These are phyloP conservation scores for Carallia brachiata DNA, from an alignment of 345 rosid genomes.

Conservation along the genomic window DNA sequence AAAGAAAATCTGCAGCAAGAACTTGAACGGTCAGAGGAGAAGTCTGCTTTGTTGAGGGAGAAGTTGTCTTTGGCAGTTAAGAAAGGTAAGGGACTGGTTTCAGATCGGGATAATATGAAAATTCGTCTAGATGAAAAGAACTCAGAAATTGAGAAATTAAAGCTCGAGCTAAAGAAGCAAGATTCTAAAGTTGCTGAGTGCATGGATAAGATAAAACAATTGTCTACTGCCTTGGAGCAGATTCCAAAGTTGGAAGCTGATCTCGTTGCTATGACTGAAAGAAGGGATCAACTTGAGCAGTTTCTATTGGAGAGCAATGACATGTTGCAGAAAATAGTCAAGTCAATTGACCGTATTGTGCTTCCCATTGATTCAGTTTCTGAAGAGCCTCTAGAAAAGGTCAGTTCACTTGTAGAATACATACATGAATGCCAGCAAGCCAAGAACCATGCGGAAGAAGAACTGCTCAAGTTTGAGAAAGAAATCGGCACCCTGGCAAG, in stretches of 20 bases:
- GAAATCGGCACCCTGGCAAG: constrained; percentile 41
- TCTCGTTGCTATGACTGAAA: constrained; percentile 44
- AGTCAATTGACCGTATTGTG: constrained; percentile 45
- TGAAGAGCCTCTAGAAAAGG: constrained; percentile 58
- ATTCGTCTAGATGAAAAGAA: constrained; percentile 62
- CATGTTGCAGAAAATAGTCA: constrained; percentile 48
- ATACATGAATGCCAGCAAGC: constrained; percentile 54
- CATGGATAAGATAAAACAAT: constrained; percentile 48
- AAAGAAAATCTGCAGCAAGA: constrained; percentile 53
- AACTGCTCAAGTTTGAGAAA: constrained; percentile 45
- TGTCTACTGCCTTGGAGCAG: constrained; percentile 52
- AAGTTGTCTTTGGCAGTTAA: constrained; percentile 89
- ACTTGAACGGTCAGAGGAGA: constrained; percentile 79
- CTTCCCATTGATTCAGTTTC: constrained; percentile 47
- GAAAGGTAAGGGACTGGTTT: constrained; percentile 90
- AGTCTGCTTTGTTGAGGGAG: constrained; percentile 66
- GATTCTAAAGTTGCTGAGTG: constrained; percentile 48
- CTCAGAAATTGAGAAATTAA: constrained; percentile 59
- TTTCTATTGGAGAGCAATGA: constrained; percentile 54
- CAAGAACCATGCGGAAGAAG: constrained; percentile 47
- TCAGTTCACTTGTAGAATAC: constrained; percentile 57
- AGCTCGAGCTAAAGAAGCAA: constrained; percentile 51
- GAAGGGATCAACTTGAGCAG: constrained; percentile 58
- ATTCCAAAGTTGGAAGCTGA: constrained; percentile 63
- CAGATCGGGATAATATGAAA: constrained; percentile 76